A percentile compares a stretch with the other conserved stretches of the same genome.
These are phyloP conservation scores for Arabidopsis hybrid DNA, from an alignment of 441 rosid species.

Conservation along the genomic window DNA sequence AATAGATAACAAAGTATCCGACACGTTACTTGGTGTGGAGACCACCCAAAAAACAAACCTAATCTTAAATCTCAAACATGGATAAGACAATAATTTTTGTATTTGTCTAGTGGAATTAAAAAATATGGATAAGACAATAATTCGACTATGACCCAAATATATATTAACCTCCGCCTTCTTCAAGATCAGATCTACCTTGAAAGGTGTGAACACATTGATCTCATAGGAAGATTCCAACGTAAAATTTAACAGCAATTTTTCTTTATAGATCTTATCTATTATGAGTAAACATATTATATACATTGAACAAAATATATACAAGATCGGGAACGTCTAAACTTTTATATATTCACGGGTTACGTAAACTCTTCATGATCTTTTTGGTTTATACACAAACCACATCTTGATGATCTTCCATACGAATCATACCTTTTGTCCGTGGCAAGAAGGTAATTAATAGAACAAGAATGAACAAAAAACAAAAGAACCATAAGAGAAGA, in stretches of 20 bases:
- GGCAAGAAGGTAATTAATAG: neutral
- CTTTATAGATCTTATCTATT: constrained; percentile 10
- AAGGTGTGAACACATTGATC: constrained; percentile 11
- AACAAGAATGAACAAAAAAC: constrained; percentile 14
- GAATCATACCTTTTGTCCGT: constrained; percentile 10
- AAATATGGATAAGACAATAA: neutral
- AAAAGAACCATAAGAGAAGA: constrained; percentile 11
- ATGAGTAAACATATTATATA: constrained; percentile 17
- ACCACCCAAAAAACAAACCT: constrained; percentile 1
- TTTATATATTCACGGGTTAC: constrained; percentile 25
- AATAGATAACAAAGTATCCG: neutral
- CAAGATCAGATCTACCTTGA: constrained; percentile 10
- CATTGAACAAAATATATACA: constrained; percentile 4
- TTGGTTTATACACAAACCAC: constrained; percentile 4
- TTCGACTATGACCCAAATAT: constrained; percentile 23
- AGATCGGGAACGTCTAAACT: constrained; percentile 10
- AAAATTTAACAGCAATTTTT: neutral
- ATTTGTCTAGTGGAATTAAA: constrained; percentile 15
- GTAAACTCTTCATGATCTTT: constrained; percentile 25
- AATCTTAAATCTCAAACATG: constrained; percentile 28
- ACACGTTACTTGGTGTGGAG: constrained; percentile 37
- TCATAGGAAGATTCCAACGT: no score
- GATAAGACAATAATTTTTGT: constrained; percentile 25
- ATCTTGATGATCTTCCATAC: constrained; percentile 34
- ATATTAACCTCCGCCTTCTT: constrained; percentile 5